Evolutionary conservation across 208 protist species (phyloP).

Genomic region (Crithidia thermophila): DNA sequence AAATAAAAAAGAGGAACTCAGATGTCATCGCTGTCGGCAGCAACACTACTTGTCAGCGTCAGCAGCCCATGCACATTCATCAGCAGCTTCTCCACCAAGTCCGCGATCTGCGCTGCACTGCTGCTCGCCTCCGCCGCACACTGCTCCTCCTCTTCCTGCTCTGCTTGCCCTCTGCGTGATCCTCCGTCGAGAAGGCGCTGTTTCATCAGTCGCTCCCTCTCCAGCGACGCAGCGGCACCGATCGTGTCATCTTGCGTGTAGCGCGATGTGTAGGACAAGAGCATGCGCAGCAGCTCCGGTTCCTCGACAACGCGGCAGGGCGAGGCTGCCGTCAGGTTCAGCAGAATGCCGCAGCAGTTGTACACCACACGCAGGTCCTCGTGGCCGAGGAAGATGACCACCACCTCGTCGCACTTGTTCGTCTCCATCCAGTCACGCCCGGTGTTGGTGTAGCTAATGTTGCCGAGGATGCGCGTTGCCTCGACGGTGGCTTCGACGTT

Average conservation of each 20-base stretch:
- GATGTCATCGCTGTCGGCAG: neutral
- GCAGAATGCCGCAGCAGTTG: slow-evolving; percentile 80
- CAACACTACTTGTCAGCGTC: neutral
- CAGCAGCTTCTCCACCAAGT: slow-evolving; percentile 77
- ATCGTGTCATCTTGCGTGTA: slow-evolving; percentile 59
- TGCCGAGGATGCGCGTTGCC: slow-evolving; percentile 74
- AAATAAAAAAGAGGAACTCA: too few relatives aligned
- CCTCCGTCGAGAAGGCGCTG: neutral
- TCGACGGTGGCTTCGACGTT: slow-evolving; percentile 78
- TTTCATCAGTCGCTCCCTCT: slow-evolving; percentile 22
- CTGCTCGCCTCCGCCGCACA: slow-evolving; percentile 29
- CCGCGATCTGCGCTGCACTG: slow-evolving; percentile 67
- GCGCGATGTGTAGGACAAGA: slow-evolving; percentile 71
- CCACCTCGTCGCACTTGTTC: slow-evolving; percentile 81
- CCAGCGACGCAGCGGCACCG: slow-evolving; percentile 30
- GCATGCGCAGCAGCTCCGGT: slow-evolving; percentile 56
- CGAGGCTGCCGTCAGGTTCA: slow-evolving; percentile 78
- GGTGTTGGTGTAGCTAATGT: slow-evolving; percentile 80
- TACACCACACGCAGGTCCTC: slow-evolving; percentile 83
- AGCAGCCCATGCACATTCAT: slow-evolving; percentile 65
- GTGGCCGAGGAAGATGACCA: slow-evolving; percentile 76
- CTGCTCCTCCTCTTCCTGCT: neutral
- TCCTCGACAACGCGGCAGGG: slow-evolving; percentile 70
- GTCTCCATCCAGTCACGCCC: slow-evolving; percentile 84
- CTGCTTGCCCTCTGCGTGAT: neutral